Percentiles rank a stretch among this genome's conserved stretches.
Evolutionary conservation across 495 filamentous ascomycete genomes (phyloP).

Genomic region (Copromyces sp.): DNA sequence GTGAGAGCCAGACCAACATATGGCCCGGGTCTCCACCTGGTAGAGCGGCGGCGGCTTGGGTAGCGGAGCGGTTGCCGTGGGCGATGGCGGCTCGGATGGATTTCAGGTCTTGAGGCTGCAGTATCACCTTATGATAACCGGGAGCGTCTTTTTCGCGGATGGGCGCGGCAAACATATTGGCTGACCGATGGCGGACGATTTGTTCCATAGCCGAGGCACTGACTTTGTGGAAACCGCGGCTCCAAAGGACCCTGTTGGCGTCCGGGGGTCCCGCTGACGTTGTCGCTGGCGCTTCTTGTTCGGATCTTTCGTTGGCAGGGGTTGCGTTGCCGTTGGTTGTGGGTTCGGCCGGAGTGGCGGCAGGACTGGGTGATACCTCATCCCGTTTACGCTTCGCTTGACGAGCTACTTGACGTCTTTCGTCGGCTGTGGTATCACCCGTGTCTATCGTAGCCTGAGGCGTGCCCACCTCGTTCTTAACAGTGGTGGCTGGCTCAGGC

Average conservation of each 20-base stretch:
- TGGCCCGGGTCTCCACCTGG: slow-evolving; percentile 35
- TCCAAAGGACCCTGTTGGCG: slow-evolving; percentile 55
- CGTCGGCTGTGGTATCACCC: slow-evolving; percentile 41
- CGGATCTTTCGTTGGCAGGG: neutral
- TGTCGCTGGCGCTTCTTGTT: neutral
- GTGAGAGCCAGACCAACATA: slow-evolving; percentile 51
- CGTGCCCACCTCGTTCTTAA: slow-evolving; percentile 62
- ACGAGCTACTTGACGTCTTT: slow-evolving; percentile 22
- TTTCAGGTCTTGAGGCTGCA: slow-evolving; percentile 82
- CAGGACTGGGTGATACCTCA: slow-evolving; percentile 25
- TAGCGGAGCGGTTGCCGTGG: slow-evolving; percentile 65
- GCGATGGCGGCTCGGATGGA: slow-evolving; percentile 69
- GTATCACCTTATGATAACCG: slow-evolving; percentile 79
- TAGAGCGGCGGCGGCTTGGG: slow-evolving; percentile 46
- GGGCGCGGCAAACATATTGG: slow-evolving; percentile 75
- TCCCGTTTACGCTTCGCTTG: slow-evolving; percentile 36
- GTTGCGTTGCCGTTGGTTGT: neutral
- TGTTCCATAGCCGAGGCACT: slow-evolving; percentile 73
- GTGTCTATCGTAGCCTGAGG: slow-evolving; percentile 43
- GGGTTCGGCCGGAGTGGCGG: slow-evolving; percentile 5
- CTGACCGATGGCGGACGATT: slow-evolving; percentile 75
- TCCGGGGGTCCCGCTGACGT: neutral
- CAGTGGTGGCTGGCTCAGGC: slow-evolving; percentile 21
- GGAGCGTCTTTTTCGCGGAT: slow-evolving; percentile 78
- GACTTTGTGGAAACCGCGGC: slow-evolving; percentile 68